Conservation (phyloP, 2,329 filamentous ascomycete genomes). For the Biscogniauxia sp. region DNA sequence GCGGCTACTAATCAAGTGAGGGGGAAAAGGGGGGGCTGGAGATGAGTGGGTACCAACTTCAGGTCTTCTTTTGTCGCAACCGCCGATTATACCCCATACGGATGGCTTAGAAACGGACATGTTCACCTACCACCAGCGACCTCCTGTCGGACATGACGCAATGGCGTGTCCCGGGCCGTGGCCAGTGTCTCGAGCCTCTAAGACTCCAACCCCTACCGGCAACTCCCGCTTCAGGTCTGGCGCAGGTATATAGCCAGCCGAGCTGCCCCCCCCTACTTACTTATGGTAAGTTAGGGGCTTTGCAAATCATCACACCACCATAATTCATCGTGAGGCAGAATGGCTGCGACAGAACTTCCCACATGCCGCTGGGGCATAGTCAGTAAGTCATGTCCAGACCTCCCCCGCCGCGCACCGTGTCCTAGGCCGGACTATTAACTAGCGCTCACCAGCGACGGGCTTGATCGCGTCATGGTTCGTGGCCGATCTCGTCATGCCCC, state of each 20-base stretch:
- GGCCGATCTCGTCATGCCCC: conserved; percentile 37
- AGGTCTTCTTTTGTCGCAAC: not conserved
- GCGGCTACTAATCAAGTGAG: not conserved
- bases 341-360: not conserved
- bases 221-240: too few relatives aligned
- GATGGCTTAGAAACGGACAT: not conserved
- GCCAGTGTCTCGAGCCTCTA: too few relatives aligned
- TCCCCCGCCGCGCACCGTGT: too few relatives aligned
- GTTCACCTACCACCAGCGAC: too few relatives aligned
- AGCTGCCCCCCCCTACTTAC: not conserved
- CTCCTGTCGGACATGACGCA: not conserved
- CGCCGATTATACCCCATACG: not conserved
- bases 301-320: not conserved
- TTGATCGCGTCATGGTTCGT: conserved; percentile 47
- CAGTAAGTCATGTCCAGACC: not conserved
- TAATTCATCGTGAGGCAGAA: not conserved
- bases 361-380: not conserved
- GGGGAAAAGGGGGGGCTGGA: not conserved
- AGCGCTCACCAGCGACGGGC: conserved; percentile 35
- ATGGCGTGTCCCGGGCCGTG: not conserved
- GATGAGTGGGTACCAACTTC: not conserved
- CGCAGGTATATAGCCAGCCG: not conserved
- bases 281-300: not conserved
- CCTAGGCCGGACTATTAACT: not conserved
- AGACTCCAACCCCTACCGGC: too few relatives aligned